phyloP scores from a whole-genome alignment of 2,329 filamentous ascomycete species.

The Tricladium varicosporioides region DNA sequence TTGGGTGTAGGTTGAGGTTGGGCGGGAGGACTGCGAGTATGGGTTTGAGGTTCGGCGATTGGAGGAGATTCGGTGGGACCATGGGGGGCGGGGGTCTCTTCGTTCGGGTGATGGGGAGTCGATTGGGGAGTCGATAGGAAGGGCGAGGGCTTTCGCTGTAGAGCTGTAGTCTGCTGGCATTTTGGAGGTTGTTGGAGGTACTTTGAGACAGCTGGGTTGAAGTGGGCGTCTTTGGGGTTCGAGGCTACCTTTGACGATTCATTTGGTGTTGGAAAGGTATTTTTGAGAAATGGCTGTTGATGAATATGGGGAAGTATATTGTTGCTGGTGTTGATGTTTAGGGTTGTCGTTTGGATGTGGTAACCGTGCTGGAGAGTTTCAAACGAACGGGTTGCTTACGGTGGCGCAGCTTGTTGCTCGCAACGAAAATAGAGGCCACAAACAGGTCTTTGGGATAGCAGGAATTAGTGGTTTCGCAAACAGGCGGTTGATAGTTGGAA shows the following conservation, averaged over 20 bases:
- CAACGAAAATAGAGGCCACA: not conserved
- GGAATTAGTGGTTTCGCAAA: not conserved
- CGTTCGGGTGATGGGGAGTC: slow-evolving; percentile 44
- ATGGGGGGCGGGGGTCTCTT: slow-evolving; percentile 45
- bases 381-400: not conserved
- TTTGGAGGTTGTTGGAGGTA: slow-evolving; percentile 11
- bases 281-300: not conserved
- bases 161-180: slow-evolving; percentile 54
- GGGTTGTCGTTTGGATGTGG: not conserved
- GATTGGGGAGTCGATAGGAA: slow-evolving; percentile 40
- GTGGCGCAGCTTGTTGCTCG: not conserved
- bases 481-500: too few relatives aligned
- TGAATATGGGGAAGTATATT: not conserved
- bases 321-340: not conserved
- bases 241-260: slow-evolving; percentile 6
- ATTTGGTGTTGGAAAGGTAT: not conserved
- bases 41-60: slow-evolving; percentile 31
- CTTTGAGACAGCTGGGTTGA: slow-evolving; percentile 2
- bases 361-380: not conserved
- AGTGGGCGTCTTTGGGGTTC: not conserved
- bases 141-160: slow-evolving; percentile 48
- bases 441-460: not conserved
- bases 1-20: slow-evolving; percentile 30
- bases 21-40: slow-evolving; percentile 22
- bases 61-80: slow-evolving; percentile 46